A percentile compares a stretch with the other conserved stretches of the same genome.
Conservation (phyloP, 139 green algal genomes). For the Ettlia oleoabundans region DNA sequence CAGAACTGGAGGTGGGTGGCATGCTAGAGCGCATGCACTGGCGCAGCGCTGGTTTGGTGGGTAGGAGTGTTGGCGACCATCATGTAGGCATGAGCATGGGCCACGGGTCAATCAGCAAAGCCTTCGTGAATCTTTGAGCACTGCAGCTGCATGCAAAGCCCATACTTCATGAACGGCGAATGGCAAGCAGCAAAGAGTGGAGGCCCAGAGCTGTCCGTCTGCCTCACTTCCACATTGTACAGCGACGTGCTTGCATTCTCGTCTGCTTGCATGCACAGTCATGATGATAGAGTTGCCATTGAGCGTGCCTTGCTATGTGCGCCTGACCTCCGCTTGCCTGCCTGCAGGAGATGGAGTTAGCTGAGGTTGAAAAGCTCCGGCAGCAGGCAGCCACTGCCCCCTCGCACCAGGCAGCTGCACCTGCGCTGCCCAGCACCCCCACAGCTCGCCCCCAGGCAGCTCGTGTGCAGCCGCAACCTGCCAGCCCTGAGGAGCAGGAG, state of each 20-base stretch:
- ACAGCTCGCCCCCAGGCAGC: not conserved
- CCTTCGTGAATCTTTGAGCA: too few species aligned
- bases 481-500: not conserved
- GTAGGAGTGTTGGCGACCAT: not conserved
- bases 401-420: not conserved
- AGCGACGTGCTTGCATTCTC: too few species aligned
- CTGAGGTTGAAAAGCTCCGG: not conserved
- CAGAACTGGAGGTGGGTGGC: not conserved
- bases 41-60: not conserved
- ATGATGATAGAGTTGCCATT: too few species aligned
- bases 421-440: not conserved
- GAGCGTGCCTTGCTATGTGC: too few species aligned
- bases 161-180: too few species aligned
- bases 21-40: not conserved
- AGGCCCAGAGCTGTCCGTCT: too few species aligned
- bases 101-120: not conserved
- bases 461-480: not conserved
- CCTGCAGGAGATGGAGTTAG: slow-evolving; percentile 1
- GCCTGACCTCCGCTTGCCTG: not conserved
- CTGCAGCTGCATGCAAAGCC: too few species aligned
- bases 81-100: not conserved
- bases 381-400: not conserved
- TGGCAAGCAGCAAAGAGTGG: too few species aligned
- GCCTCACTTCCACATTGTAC: too few species aligned
- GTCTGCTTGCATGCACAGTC: too few species aligned